Conservation (phyloP, 768 basidiomycete species). For the Lepiota brunneoincarnata region DNA sequence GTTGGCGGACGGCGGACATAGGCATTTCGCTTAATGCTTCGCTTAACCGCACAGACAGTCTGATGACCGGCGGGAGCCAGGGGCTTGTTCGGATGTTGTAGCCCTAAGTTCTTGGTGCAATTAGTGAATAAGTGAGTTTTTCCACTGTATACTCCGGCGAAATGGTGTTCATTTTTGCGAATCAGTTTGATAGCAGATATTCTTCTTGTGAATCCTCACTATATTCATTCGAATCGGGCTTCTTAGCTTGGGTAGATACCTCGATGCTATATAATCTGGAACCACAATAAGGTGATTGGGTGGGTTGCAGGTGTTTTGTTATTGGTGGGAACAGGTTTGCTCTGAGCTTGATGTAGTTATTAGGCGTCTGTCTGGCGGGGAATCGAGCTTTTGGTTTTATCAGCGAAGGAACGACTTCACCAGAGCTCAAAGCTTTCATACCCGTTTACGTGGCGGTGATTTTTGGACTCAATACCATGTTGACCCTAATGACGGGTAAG, state of each 20-base stretch:
- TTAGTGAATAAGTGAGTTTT: constrained; percentile 35
- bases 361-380: neutral
- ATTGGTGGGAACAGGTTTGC: constrained; percentile 31
- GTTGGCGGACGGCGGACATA: constrained; percentile 32
- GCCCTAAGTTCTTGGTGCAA: constrained; percentile 34
- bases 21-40: constrained; percentile 29
- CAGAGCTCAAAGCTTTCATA: constrained; percentile 14
- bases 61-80: constrained; percentile 15
- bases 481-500: constrained; percentile 33
- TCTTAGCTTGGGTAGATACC: constrained; percentile 18
- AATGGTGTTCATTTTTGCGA: no score
- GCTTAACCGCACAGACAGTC: constrained; percentile 15
- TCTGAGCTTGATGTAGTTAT: neutral
- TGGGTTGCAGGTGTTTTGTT: constrained; percentile 26
- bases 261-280: constrained; percentile 40
- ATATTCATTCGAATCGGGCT: neutral
- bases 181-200: constrained; percentile 14
- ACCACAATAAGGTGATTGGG: constrained; percentile 24
- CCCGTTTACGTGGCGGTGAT: constrained; percentile 29
- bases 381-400: constrained; percentile 20
- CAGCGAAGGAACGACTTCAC: constrained; percentile 13
- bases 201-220: constrained; percentile 7
- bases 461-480: constrained; percentile 30
- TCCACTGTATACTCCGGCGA: neutral
- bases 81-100: constrained; percentile 19